Evolutionary conservation across 2,329 filamentous ascomycete genomes (phyloP).

Genomic region (Cordyceps pruinosa): DNA sequence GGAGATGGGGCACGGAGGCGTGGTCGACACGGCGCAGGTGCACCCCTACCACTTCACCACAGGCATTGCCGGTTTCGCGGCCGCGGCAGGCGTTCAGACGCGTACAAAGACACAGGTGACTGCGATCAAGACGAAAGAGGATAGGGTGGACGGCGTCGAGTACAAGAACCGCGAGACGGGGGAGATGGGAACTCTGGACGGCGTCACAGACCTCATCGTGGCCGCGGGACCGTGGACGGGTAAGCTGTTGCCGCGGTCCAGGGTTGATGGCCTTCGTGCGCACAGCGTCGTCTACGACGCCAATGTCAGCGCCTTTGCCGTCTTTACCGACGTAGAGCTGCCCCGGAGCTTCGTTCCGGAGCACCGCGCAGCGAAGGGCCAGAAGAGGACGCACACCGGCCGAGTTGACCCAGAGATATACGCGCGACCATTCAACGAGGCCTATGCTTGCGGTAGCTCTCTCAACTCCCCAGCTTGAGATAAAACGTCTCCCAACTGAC

Average conservation of each 20-base stretch:
- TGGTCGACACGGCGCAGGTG: constrained; percentile 80
- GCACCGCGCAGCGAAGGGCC: constrained; percentile 39
- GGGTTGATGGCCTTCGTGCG: constrained; percentile 52
- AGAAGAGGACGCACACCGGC: constrained; percentile 49
- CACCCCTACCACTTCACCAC: constrained; percentile 90
- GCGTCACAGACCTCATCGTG: constrained; percentile 48
- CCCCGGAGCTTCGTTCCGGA: constrained; percentile 55
- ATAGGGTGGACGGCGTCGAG: constrained; percentile 54
- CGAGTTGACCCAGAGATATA: constrained; percentile 88
- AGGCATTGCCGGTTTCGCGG: constrained; percentile 69
- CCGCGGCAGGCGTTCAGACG: constrained; percentile 61
- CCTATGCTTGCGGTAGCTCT: constrained; percentile 91
- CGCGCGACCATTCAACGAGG: constrained; percentile 76
- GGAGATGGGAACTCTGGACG: constrained; percentile 29
- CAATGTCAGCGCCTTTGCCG: constrained; percentile 63
- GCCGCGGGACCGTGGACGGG: constrained; percentile 59
- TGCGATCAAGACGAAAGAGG: constrained; percentile 49
- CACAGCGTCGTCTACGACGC: constrained; percentile 61
- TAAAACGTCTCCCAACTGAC: constrained; percentile 10
- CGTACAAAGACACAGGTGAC: constrained; percentile 61
- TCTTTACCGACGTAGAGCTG: constrained; percentile 81
- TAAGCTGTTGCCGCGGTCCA: constrained; percentile 48
- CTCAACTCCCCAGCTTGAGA: too few relatives aligned
- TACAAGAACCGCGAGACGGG: constrained; percentile 44
- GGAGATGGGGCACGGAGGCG: constrained; percentile 66